Evolutionary conservation across 176 grass and related monocot genomes (phyloP), one percentile per base, ranked within the genome.

Genomic region (Lolium perenne): DNA sequence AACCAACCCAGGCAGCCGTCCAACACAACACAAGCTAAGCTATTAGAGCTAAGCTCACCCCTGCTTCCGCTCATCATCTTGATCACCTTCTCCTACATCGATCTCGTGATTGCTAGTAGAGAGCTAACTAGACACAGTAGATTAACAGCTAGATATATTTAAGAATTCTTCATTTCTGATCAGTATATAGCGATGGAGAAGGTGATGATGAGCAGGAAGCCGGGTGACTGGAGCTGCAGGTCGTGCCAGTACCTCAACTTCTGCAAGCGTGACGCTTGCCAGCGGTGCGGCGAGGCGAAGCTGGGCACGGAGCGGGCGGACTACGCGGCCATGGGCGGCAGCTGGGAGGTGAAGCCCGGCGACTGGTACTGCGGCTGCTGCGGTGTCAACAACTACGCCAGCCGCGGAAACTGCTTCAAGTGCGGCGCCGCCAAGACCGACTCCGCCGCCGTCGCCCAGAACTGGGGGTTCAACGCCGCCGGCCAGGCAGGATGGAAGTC

Each of bases 181-280:
- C 74, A 57, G 32, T 35, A 35, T 35, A 65, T 0, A 86, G 63
- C 9, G 32, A 86, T 59, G 82, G 73, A 95, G 72, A 83, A 80
- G 86, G 76, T 70, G 85, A 78, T 78, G 38, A 86, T 85, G 72
- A 85, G 80, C 95, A 89, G 96, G 88, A 90, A 94, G 93, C 81
- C 93, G 23, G 90, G 96, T 32, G 96, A 98, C 81, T 98, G 96
- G 96, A 87, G 82, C 71, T 98, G 97, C 94, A 85, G 86, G 86
- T 91, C 93, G 66, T 98, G 97, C 93, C 84, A 92, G 78, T 91
- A 98, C 90, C 56, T 89, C 17, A 97, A 97, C 87, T 97, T 97
- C 83, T 87, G 93, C 82, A 93, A 93, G 89, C 78, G 95, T 12
- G 95, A 97, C 6, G 84, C 95, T 12, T 97, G 95, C 91, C 93